Evolutionary conservation across 164 flowering plant genomes (phyloP), one percentile per base, ranked within the genome.

Genomic region (Kalanchoe fedtschenkoi): DNA sequence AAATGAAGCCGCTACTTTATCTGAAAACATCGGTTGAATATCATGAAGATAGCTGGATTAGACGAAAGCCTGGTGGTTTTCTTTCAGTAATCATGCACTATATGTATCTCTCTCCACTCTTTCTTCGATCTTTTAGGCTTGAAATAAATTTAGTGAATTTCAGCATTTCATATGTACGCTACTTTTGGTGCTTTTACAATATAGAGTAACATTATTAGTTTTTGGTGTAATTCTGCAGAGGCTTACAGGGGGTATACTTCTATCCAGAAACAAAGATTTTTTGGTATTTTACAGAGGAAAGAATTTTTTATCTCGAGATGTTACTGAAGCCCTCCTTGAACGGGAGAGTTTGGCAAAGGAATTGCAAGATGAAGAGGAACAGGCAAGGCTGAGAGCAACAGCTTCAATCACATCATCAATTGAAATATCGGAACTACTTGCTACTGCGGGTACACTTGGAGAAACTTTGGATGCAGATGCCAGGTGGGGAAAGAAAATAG

Each of bases 211-310:
- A 22, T 8, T 58, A 30, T 33, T 33, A 2, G 35, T 19, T 38
- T 34, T 61, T 62, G 8, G 4, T 63, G 37, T 5, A 60, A 53
- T 34, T 32, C 56, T 80, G 78, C 84, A 93, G 99, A 84, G 71
- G 75, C 71, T 93, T 75, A 93, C 99, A 13, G 99, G 99, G 32
- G 96, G 95, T n/a, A 65, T 75, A 44, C 76, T 90, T 65, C 83
- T 93, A 43, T 79, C 93, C 4, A 80, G 91, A 75, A 87, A 91
- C 84, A 90, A 84, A 76, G 91, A 93, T 69, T 91, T 76, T 74
- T 70, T 93, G 61, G 96, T 90, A 34, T 88, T 87, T 74, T 91
- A 87, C 63, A 75, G 99, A 68, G 99, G 97, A 51, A 93, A 91
- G 69, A 66, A 84, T 70, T 93, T 93, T 75, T 72, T 93, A 67